Percentiles rank a stretch among this genome's conserved stretches.
Conservation (phyloP, 176 grass and related monocot species). For the Triticum monococcum region DNA sequence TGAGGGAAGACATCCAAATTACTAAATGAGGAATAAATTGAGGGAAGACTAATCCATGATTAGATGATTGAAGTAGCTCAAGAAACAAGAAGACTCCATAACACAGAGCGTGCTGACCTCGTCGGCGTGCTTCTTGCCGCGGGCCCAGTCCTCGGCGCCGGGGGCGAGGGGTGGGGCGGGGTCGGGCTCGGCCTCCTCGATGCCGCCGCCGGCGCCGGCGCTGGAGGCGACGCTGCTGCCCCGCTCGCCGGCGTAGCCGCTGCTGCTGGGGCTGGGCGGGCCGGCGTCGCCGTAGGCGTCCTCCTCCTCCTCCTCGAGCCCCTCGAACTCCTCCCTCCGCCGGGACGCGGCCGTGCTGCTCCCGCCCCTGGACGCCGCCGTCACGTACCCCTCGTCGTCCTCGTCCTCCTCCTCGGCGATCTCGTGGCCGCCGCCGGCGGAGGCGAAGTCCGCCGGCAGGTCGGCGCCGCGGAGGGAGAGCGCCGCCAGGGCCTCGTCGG, state of each 20-base stretch:
- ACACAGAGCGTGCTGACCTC: slow-evolving; percentile 39
- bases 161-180: not conserved
- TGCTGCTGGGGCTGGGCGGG: slow-evolving; percentile 82
- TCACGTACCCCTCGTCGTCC: slow-evolving; percentile 39
- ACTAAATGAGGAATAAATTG: not conserved
- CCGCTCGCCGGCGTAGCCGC: slow-evolving; percentile 84
- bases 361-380: slow-evolving; percentile 46
- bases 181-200: slow-evolving; percentile 46
- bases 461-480: slow-evolving; percentile 44
- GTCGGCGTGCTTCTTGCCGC: slow-evolving; percentile 67
- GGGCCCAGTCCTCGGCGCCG: slow-evolving; percentile 49
- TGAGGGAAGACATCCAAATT: not conserved
- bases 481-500: slow-evolving; percentile 14
- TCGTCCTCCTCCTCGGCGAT: slow-evolving; percentile 40
- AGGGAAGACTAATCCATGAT: not conserved
- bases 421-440: not conserved
- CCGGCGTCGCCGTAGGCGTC: slow-evolving; percentile 39
- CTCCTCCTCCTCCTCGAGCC: slow-evolving; percentile 32
- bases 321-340: slow-evolving; percentile 26
- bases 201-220: slow-evolving; percentile 50
- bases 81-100: too few relatives aligned
- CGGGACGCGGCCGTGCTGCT: slow-evolving; percentile 27
- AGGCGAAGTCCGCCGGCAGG: slow-evolving; percentile 61
- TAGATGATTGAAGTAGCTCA: not conserved
- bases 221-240: slow-evolving; percentile 83